Base-by-base conservation (phyloP, 495 filamentous ascomycete genomes). In the Talaromyces ruber region DNA sequence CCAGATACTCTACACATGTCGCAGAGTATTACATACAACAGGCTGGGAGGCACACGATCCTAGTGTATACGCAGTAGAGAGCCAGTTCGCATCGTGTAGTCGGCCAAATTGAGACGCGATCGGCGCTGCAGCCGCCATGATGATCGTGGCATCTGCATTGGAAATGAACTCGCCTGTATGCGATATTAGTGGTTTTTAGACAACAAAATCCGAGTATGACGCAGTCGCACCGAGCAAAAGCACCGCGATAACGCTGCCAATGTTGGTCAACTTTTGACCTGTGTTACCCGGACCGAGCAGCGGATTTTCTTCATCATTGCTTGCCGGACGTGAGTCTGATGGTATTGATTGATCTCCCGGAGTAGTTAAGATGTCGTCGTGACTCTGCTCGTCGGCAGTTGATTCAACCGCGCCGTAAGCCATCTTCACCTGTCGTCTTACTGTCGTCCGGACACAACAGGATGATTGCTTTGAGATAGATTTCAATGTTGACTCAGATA, bases 91-190 rank as follows among this genome's bases (percentile, higher is more conserved):
- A 62, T 82, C 76, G 7, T 75, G 76, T 9, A 89, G 66, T 30
- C 74, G 76, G 63, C 84, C 73, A 70, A 90, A 89, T 61, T 89
- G 82, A 34, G 88, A 91, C 0, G 87, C 83, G 34, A 91, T 85
- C 37, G 71, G 74, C 7, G 79, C 79, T 37, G 86, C 80, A 0
- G 85, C 84, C 0, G 87, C 86, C 57, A 90, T 72, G 0, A 90
- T 76, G 0, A 91, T 76, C 1, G 84, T 85, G 0, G 72, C 70
- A 67, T 91, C 88, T 22, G 82, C 78, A 64, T 86, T 83, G 14
- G 80, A 82, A 21, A 88, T 81, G 57, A 90, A 88, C 50, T 87
- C 84, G 12, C 85, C 87, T 86, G 53, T 64, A 21, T 47, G 21
- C 22, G 9, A 63, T 22, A 28, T 61, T 24, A 59, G 37, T 22